Conservation (phyloP, 2,329 filamentous ascomycete genomes). For the Pseudogymnoascus sp. region DNA sequence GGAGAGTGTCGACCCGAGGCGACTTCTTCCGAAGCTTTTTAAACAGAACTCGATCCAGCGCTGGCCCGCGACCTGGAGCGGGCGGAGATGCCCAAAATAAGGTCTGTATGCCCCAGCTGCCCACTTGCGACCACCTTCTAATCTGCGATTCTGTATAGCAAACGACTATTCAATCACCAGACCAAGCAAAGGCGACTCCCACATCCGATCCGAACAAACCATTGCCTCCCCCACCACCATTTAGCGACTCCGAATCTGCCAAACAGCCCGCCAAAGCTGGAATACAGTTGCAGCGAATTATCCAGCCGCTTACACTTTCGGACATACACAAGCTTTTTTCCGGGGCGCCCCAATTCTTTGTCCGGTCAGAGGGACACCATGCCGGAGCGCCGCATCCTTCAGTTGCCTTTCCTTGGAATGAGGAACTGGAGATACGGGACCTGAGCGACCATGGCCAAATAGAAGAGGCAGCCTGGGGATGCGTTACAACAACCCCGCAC, state of each 20-base stretch:
- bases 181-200: constrained; percentile 11
- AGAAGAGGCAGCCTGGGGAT: constrained; percentile 55
- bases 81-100: neutral
- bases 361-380: constrained; percentile 51
- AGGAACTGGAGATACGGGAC: constrained; percentile 52
- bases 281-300: constrained; percentile 49
- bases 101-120: neutral
- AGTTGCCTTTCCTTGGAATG: constrained; percentile 62
- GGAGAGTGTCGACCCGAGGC: constrained; percentile 3
- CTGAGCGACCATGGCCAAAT: constrained; percentile 58
- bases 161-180: neutral
- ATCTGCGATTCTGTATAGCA: neutral
- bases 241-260: constrained; percentile 34
- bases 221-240: constrained; percentile 43
- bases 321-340: constrained; percentile 66
- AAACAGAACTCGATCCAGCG: neutral
- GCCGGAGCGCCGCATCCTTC: constrained; percentile 53
- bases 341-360: constrained; percentile 66
- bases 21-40: neutral
- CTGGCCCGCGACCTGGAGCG: neutral
- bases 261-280: constrained; percentile 24
- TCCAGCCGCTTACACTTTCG: constrained; percentile 48
- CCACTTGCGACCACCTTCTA: neutral
- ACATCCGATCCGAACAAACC: constrained; percentile 46
- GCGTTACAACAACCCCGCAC: constrained; percentile 55